Base-by-base conservation (phyloP, 192 early-diverging fungal species). In the Jimgerdemannia flammicorona region DNA sequence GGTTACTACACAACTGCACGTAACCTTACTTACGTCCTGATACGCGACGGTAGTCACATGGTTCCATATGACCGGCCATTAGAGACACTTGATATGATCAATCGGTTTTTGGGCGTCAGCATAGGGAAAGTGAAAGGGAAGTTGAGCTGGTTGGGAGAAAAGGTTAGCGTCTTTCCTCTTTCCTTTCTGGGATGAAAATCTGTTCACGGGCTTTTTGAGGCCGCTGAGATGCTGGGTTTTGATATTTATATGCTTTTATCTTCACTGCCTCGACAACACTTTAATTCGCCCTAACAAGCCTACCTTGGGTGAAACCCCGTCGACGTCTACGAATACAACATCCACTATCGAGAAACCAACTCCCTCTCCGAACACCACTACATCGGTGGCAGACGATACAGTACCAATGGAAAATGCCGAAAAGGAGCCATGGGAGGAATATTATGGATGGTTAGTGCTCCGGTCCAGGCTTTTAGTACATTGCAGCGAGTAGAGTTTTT, bases 11-110 rank as follows among this genome's bases (percentile, higher is more conserved):
- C 72, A 17, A 67, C 75, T 44, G 86, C 77, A 17, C 76, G 86
- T 42, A 91, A 91, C 74, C 85, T 99, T 66, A 91, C 90, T 17
- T 98, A 95, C 83, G 82, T 97, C 40, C 83, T 92, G 4, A 86
- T 97, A 43, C 93, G 93, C 80, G 94, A 91, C 69, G 93, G 92
- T 42, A 94, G 95, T 3, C 94, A 95, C 66, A 95, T 95, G 94
- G 91, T 88, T 14, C 96, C 96, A 7, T 96, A 96, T 73, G 97
- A 98, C 77, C 89, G 91, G 79, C 94, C 95, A 17, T 77, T 88
- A 70, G 89, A 84, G 71, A 86, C 90, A 39, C 74, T 90, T 40
- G 97, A 97, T 80, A 93, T 98, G 90, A 93, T 98, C 79, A 95
- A 94, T 84, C 83, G 89, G 66, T 98, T 95, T 86, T 85, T 98